Evolutionary conservation across 495 filamentous ascomycete species (phyloP).

Genomic region (Astrothelium subdiscretum): DNA sequence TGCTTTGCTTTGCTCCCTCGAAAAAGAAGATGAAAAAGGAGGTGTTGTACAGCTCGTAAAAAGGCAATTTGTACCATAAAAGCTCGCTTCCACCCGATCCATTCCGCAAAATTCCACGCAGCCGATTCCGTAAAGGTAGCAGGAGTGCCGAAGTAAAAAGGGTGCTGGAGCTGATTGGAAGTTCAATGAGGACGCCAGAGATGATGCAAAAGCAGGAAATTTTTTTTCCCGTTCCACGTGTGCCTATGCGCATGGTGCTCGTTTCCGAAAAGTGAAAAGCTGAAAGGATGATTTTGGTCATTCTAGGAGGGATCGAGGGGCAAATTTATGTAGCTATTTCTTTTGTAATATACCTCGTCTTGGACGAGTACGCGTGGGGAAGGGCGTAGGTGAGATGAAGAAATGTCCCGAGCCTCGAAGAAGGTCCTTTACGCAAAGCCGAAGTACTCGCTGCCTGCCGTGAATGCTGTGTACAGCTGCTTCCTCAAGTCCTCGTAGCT

Average conservation of each 20-base stretch:
- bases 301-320: neutral
- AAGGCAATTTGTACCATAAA: neutral
- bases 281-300: neutral
- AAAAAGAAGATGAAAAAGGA: neutral
- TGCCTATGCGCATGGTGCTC: neutral
- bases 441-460: slow-evolving; percentile 92
- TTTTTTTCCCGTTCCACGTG: neutral
- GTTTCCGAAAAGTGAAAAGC: neutral
- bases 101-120: neutral
- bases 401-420: neutral
- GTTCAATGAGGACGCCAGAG: neutral
- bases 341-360: too few species aligned
- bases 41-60: neutral
- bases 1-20: neutral
- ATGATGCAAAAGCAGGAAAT: neutral
- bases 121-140: neutral
- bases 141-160: too few species aligned
- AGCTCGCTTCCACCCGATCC: neutral
- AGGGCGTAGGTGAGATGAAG: neutral
- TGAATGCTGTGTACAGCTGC: slow-evolving; percentile 87
- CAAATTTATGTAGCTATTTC: too few species aligned
- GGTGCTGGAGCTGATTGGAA: too few species aligned
- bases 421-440: slow-evolving; percentile 66
- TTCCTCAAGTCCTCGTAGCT: slow-evolving; percentile 83
- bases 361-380: neutral